Conservation (phyloP, 805 yeast genomes). For the Candida alai region DNA sequence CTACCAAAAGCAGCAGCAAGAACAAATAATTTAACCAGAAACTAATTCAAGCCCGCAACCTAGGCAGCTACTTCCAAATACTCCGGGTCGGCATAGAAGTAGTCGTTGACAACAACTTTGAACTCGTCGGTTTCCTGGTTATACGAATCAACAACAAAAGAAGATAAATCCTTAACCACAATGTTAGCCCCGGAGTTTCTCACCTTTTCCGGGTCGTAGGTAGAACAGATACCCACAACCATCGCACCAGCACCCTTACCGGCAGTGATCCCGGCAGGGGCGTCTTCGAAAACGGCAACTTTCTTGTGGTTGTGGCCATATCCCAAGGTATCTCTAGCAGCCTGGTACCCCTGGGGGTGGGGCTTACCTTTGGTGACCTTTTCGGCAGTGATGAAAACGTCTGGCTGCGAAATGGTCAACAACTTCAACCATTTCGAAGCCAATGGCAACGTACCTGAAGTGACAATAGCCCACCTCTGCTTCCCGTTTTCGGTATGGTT, state of each 20-base stretch:
- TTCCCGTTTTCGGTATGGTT: slow-evolving; percentile 37
- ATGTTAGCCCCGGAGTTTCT: slow-evolving; percentile 76
- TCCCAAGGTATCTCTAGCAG: slow-evolving; percentile 49
- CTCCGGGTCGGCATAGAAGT: slow-evolving; percentile 32
- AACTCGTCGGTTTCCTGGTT: slow-evolving; percentile 39
- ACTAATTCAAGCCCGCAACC: too few species aligned
- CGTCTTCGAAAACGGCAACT: slow-evolving; percentile 79
- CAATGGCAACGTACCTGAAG: slow-evolving; percentile 74
- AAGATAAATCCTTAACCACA: slow-evolving; percentile 69
- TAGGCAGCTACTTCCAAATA: slow-evolving; percentile 8
- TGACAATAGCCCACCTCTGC: slow-evolving; percentile 81
- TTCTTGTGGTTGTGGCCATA: slow-evolving; percentile 31
- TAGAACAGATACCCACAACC: slow-evolving; percentile 79
- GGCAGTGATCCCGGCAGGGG: slow-evolving; percentile 83
- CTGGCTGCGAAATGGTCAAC: slow-evolving; percentile 58
- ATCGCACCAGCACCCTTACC: slow-evolving; percentile 82
- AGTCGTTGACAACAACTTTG: slow-evolving; percentile 37
- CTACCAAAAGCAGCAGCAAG: too few species aligned
- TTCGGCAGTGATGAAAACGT: slow-evolving; percentile 78
- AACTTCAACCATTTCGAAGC: slow-evolving; percentile 77
- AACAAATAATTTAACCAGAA: too few species aligned
- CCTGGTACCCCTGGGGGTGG: slow-evolving; percentile 75
- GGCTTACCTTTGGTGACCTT: slow-evolving; percentile 81
- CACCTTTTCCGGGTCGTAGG: slow-evolving; percentile 66
- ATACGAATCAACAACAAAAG: slow-evolving; percentile 57